A percentile compares a stretch with the other conserved stretches of the same genome.
Evolutionary conservation across 2,329 filamentous ascomycete genomes (phyloP).

Genomic region (Pestalotiopsis sp.): DNA sequence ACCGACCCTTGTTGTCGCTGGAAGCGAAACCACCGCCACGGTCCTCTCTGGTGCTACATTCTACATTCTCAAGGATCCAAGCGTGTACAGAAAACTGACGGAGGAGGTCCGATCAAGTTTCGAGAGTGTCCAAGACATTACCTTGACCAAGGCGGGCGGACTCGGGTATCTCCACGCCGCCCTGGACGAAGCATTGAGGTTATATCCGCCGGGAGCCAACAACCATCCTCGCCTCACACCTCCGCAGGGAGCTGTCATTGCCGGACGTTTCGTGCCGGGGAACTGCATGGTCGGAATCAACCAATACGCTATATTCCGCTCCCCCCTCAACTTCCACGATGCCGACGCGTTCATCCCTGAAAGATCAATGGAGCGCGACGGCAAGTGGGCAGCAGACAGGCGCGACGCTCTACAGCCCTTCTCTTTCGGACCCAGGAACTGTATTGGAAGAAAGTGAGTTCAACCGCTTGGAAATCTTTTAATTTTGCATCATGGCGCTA

Average conservation of each 20-base stretch:
- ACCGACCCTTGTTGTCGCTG: constrained; percentile 28
- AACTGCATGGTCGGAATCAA: constrained; percentile 32
- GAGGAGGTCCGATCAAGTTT: constrained; percentile 41
- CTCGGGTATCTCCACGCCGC: constrained; percentile 41
- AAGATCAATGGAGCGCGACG: constrained; percentile 1
- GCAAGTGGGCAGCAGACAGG: neutral
- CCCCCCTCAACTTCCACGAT: constrained; percentile 12
- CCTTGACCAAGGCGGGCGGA: constrained; percentile 26
- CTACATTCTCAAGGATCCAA: constrained; percentile 35
- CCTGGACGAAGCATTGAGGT: constrained; percentile 42
- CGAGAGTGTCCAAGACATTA: constrained; percentile 37
- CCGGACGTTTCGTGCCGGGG: constrained; percentile 19
- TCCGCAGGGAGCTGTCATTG: constrained; percentile 19
- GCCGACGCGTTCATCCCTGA: constrained; percentile 9
- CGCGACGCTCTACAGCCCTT: constrained; percentile 11
- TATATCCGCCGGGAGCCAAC: constrained; percentile 35
- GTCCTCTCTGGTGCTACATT: constrained; percentile 42
- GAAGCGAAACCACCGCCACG: constrained; percentile 49
- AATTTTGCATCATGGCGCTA: neutral
- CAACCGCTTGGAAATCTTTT: neutral
- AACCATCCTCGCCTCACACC: constrained; percentile 20
- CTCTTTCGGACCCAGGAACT: constrained; percentile 10
- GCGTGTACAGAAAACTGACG: constrained; percentile 31
- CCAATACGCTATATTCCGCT: constrained; percentile 31
- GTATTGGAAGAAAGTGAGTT: constrained; percentile 8